These are phyloP conservation scores for Helicocarpus griseus DNA, from an alignment of 2,329 filamentous ascomycete species.

Conservation along the genomic window DNA sequence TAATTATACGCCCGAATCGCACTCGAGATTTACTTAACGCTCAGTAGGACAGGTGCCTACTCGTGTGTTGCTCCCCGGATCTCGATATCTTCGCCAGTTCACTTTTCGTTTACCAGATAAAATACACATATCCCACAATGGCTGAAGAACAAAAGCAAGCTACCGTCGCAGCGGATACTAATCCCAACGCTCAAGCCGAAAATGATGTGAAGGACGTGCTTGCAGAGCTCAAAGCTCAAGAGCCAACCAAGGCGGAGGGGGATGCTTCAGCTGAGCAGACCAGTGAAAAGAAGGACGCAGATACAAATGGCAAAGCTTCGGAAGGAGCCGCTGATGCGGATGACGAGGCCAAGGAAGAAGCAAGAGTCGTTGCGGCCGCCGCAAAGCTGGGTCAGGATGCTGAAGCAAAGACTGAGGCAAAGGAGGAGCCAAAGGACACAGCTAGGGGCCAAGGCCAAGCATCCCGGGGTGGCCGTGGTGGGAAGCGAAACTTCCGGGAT, in stretches of 20 bases:
- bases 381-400: conserved; percentile 14
- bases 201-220: conserved; percentile 38
- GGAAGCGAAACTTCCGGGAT: conserved; percentile 32
- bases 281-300: conserved; percentile 22
- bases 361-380: conserved; percentile 14
- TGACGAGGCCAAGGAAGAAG: conserved; percentile 27
- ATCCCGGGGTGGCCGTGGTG: conserved; percentile 17
- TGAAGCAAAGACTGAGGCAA: conserved; percentile 8
- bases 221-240: conserved; percentile 34
- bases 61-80: background rate
- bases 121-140: conserved; percentile 16
- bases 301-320: conserved; percentile 24
- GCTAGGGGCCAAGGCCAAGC: conserved; percentile 22
- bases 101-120: background rate
- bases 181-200: conserved; percentile 33
- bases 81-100: background rate
- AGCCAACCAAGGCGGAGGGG: conserved; percentile 6
- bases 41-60: background rate
- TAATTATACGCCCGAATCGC: too few species aligned
- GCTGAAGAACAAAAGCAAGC: conserved; percentile 29
- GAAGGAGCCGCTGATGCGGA: conserved; percentile 27
- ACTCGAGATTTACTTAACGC: too few species aligned
- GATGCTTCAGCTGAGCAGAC: conserved; percentile 8
- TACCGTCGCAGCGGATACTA: conserved; percentile 12
- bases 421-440: conserved; percentile 11